phyloP scores from a whole-genome alignment of 768 basidiomycete genomes.

The Amylocystis lapponica region DNA sequence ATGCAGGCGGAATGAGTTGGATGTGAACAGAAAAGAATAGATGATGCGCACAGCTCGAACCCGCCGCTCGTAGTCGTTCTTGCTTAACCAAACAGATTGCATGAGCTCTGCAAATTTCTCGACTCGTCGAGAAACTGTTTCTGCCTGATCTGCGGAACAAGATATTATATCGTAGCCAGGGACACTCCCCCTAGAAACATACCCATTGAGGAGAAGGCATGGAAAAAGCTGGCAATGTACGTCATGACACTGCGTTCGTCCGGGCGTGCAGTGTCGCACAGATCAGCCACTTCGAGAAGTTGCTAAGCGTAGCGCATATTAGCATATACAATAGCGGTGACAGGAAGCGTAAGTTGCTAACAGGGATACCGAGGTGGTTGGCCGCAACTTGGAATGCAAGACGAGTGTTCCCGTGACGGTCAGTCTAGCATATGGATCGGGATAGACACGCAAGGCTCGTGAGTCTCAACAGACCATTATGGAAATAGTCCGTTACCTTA shows the following conservation, averaged over 20 bases:
- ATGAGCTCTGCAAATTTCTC: slow-evolving; percentile 96
- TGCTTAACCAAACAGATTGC: slow-evolving; percentile 83
- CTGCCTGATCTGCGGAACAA: slow-evolving; percentile 84
- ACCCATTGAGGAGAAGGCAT: slow-evolving; percentile 98
- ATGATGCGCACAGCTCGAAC: slow-evolving; percentile 50
- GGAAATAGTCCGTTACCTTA: slow-evolving; percentile 44
- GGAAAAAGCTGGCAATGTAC: slow-evolving; percentile 96
- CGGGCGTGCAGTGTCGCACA: slow-evolving; percentile 81
- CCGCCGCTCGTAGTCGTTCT: slow-evolving; percentile 91
- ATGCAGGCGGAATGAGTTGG: neutral
- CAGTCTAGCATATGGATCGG: slow-evolving; percentile 39
- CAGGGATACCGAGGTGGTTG: slow-evolving; percentile 86
- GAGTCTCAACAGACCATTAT: neutral
- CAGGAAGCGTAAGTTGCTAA: slow-evolving; percentile 31
- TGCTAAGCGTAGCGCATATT: too few species aligned
- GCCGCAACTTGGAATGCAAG: slow-evolving; percentile 87
- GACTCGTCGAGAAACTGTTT: slow-evolving; percentile 88
- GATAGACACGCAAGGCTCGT: too few species aligned
- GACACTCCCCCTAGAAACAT: too few species aligned
- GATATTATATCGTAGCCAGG: too few species aligned
- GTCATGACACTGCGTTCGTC: slow-evolving; percentile 99
- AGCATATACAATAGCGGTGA: too few species aligned
- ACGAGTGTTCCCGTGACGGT: slow-evolving; percentile 77
- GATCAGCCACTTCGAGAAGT: slow-evolving; percentile 93
- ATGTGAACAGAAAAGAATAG: neutral